Percentiles rank a stretch among this genome's conserved stretches.
phyloP scores from a whole-genome alignment of 2,329 filamentous ascomycete genomes.

The Nakataea oryzae region DNA sequence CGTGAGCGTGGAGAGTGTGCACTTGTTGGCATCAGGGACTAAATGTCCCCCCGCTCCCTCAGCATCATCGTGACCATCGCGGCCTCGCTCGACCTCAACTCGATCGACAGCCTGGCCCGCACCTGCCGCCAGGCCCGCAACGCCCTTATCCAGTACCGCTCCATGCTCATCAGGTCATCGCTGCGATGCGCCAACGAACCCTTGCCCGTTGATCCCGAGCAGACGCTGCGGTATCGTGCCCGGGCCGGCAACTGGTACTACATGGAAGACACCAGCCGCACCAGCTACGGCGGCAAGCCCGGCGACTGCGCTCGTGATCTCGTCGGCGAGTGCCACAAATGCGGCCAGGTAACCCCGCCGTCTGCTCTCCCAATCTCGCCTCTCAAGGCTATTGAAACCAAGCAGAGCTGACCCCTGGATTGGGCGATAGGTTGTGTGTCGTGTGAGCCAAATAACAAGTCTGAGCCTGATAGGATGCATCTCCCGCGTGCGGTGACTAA shows the following conservation, averaged over 20 bases:
- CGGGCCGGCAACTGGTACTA: slow-evolving; percentile 49
- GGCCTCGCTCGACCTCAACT: slow-evolving; percentile 73
- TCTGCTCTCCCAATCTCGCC: too few species aligned
- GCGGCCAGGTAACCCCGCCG: slow-evolving; percentile 33
- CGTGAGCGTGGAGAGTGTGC: neutral
- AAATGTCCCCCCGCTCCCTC: slow-evolving; percentile 7
- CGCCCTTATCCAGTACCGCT: slow-evolving; percentile 69
- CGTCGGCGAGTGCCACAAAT: slow-evolving; percentile 74
- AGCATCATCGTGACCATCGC: slow-evolving; percentile 72
- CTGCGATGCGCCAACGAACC: slow-evolving; percentile 71
- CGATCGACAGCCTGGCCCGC: slow-evolving; percentile 70
- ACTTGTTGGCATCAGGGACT: neutral
- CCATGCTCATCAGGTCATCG: slow-evolving; percentile 61
- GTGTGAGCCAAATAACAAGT: neutral
- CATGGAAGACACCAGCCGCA: slow-evolving; percentile 39
- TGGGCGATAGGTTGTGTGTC: neutral
- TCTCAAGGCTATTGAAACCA: too few species aligned
- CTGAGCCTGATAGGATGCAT: too few species aligned
- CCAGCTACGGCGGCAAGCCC: slow-evolving; percentile 51
- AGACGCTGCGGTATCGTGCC: slow-evolving; percentile 46
- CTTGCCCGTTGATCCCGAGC: slow-evolving; percentile 40
- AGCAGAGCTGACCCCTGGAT: neutral
- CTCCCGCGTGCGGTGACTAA: too few species aligned
- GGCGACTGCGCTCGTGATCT: slow-evolving; percentile 78
- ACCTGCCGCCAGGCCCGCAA: slow-evolving; percentile 73